Evolutionary conservation across 2,329 filamentous ascomycete species (phyloP).

Genomic region (Botryotinia narcissicola): DNA sequence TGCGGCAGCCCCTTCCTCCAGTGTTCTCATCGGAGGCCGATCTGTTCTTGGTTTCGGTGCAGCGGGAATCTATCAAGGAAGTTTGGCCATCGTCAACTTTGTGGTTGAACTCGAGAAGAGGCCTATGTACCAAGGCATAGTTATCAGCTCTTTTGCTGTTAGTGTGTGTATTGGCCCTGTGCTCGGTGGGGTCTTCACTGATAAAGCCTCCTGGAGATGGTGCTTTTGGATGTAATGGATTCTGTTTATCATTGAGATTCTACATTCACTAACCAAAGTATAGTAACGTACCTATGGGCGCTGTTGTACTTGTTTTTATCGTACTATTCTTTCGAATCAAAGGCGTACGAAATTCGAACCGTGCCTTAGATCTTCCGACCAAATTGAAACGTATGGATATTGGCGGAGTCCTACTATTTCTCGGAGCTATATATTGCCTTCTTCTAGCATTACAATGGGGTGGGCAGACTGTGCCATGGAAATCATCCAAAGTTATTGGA

Average conservation of each 20-base stretch:
- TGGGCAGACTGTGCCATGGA: constrained; percentile 41
- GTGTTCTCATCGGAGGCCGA: constrained; percentile 46
- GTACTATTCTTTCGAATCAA: constrained; percentile 45
- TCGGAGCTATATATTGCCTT: constrained; percentile 40
- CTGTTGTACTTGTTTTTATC: constrained; percentile 40
- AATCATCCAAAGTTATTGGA: constrained; percentile 38
- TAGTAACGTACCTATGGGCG: constrained; percentile 37
- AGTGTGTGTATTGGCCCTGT: constrained; percentile 48
- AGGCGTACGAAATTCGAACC: constrained; percentile 37
- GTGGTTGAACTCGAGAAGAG: constrained; percentile 35
- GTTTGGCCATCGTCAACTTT: constrained; percentile 51
- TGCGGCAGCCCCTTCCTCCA: constrained; percentile 45
- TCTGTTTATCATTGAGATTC: not conserved
- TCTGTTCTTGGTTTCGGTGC: constrained; percentile 51
- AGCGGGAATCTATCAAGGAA: constrained; percentile 47
- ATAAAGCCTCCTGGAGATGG: constrained; percentile 44
- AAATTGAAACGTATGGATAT: constrained; percentile 38
- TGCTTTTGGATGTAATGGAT: constrained; percentile 39
- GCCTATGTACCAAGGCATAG: constrained; percentile 20
- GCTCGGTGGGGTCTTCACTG: constrained; percentile 59
- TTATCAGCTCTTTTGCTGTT: constrained; percentile 19
- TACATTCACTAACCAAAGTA: not conserved
- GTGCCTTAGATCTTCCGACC: constrained; percentile 26
- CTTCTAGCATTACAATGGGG: constrained; percentile 44
- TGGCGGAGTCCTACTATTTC: constrained; percentile 39